Percentiles rank a stretch among this genome's conserved stretches.
Evolutionary conservation across 257 asterid genomes (phyloP).

Genomic region (Plantago major): DNA sequence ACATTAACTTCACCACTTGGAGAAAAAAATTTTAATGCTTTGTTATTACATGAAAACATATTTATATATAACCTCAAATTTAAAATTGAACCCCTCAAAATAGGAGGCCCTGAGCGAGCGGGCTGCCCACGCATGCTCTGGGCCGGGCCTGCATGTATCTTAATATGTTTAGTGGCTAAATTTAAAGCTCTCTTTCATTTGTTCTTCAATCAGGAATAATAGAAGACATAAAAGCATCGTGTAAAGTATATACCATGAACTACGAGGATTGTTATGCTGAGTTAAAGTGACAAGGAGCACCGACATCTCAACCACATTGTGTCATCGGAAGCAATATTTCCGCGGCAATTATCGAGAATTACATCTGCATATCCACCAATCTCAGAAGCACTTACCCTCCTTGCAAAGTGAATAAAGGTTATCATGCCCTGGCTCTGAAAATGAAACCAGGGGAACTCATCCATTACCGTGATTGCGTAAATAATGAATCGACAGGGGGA

Average conservation of each 20-base stretch:
- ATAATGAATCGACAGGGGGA: too few relatives aligned
- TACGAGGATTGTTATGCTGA: conserved; percentile 75
- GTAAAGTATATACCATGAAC: conserved; percentile 60
- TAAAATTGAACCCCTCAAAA: too few relatives aligned
- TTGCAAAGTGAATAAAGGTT: conserved; percentile 69
- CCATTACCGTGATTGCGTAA: too few relatives aligned
- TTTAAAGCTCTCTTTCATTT: background rate
- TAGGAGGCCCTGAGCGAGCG: too few relatives aligned
- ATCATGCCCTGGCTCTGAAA: conserved; percentile 84
- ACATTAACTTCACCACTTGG: too few relatives aligned
- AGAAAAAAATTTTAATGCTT: too few relatives aligned
- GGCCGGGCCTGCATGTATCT: too few relatives aligned
- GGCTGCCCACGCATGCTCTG: too few relatives aligned
- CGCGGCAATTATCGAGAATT: conserved; percentile 88
- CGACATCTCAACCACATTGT: conserved; percentile 73
- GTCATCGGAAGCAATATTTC: conserved; percentile 77
- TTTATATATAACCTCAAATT: too few relatives aligned
- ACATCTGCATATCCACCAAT: conserved; percentile 78
- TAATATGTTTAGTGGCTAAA: too few relatives aligned
- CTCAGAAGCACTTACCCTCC: conserved; percentile 57
- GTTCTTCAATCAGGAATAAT: conserved; percentile 5
- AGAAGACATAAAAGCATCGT: conserved; percentile 7
- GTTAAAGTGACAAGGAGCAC: conserved; percentile 65
- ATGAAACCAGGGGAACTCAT: conserved; percentile 20
- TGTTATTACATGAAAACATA: too few relatives aligned